Percentiles rank a stretch among this genome's conserved stretches.
Conservation (phyloP, 495 filamentous ascomycete species). For the Bacidia rubella region DNA sequence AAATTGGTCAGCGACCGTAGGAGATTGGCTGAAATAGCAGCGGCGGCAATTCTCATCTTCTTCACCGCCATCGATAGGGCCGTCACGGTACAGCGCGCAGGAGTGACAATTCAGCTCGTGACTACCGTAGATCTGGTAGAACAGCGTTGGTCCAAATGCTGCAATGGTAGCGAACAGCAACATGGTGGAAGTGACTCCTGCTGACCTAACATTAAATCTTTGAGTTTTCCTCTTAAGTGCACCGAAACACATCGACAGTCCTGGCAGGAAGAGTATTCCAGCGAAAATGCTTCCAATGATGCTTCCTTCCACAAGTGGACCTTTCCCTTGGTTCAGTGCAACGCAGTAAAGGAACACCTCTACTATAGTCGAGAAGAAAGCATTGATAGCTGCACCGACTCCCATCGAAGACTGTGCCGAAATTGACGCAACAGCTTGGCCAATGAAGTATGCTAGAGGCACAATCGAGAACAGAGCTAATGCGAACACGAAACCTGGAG, state of each 20-base stretch:
- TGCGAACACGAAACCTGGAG: constrained; percentile 72
- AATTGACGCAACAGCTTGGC: constrained; percentile 97
- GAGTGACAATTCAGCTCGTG: constrained; percentile 85
- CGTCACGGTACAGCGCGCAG: constrained; percentile 41
- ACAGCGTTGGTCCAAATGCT: constrained; percentile 95
- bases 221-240: constrained; percentile 97
- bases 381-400: constrained; percentile 94
- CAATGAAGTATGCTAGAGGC: constrained; percentile 97
- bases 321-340: constrained; percentile 85
- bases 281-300: constrained; percentile 97
- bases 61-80: constrained; percentile 16
- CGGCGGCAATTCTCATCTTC: constrained; percentile 60
- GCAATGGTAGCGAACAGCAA: constrained; percentile 91
- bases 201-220: constrained; percentile 93
- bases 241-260: constrained; percentile 98
- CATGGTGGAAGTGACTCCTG: constrained; percentile 97
- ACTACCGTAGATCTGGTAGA: constrained; percentile 97
- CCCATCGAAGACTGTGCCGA: constrained; percentile 99
- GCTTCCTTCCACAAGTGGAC: constrained; percentile 84
- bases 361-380: constrained; percentile 97
- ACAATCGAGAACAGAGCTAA: constrained; percentile 83
- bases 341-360: constrained; percentile 98
- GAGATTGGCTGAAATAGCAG: constrained; percentile 84
- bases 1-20: constrained; percentile 75
- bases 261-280: constrained; percentile 88